Evolutionary conservation across 1,284 basidiomycete species (phyloP).

Genomic region (Leccinum pallidistipes): DNA sequence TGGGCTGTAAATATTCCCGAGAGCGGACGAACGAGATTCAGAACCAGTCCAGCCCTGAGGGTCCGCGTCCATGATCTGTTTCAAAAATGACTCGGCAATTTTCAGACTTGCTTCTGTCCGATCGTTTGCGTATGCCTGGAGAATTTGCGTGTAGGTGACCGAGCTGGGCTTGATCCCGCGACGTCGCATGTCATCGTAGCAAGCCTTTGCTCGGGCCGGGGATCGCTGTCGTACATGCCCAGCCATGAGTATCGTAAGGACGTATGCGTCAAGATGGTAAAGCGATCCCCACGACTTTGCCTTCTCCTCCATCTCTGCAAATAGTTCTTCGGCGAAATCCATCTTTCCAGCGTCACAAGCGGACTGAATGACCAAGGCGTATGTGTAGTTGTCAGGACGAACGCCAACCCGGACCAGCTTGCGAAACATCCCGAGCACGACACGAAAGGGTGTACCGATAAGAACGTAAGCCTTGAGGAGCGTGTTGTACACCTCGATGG

Average conservation of each 20-base stretch:
- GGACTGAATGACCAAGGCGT: conserved; percentile 79
- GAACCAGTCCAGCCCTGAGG: conserved; percentile 40
- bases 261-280: conserved; percentile 53
- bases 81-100: conserved; percentile 64
- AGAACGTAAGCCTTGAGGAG: conserved; percentile 86
- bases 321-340: conserved; percentile 67
- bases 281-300: conserved; percentile 38
- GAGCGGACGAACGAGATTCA: conserved; percentile 41
- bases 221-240: conserved; percentile 70
- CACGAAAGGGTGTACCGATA: conserved; percentile 73
- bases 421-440: conserved; percentile 68
- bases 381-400: conserved; percentile 67
- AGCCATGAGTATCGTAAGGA: conserved; percentile 85
- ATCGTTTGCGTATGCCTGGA: conserved; percentile 60
- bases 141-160: conserved; percentile 72
- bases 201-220: conserved; percentile 56
- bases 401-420: conserved; percentile 51
- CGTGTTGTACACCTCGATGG: conserved; percentile 70
- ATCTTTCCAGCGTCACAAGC: conserved; percentile 79
- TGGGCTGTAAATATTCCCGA: conserved; percentile 63
- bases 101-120: conserved; percentile 47
- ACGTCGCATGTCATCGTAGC: conserved; percentile 75
- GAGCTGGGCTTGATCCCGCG: conserved; percentile 71
- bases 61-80: conserved; percentile 43
- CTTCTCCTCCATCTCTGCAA: conserved; percentile 62